A percentile compares a stretch with the other conserved stretches of the same genome.
Evolutionary conservation across 352 stramenopile species (phyloP).

Genomic region (Phytophthora sojae): DNA sequence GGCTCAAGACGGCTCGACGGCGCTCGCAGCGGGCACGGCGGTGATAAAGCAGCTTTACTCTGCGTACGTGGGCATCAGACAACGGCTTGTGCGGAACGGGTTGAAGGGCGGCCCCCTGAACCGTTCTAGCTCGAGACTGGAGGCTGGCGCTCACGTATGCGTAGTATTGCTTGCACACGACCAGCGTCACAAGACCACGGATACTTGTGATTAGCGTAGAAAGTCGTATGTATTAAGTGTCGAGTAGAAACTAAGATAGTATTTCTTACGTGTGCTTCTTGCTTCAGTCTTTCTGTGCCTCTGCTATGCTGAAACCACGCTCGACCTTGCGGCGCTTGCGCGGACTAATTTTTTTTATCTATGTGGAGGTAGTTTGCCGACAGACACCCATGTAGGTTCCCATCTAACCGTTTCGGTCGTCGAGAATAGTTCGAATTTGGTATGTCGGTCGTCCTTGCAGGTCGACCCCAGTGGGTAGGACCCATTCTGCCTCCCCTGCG

Average conservation of each 20-base stretch:
- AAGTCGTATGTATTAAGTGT: neutral
- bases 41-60: neutral
- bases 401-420: neutral
- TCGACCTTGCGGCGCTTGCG: neutral
- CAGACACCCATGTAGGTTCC: slow-evolving; percentile 2
- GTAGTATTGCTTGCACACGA: neutral
- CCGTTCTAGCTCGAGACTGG: neutral
- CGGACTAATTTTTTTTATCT: slow-evolving; percentile 1
- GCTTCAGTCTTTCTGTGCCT: neutral
- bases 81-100: neutral
- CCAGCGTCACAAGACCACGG: neutral
- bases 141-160: neutral
- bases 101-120: neutral
- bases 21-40: no score
- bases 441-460: neutral
- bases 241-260: neutral
- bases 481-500: slow-evolving; percentile 2
- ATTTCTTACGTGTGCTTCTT: neutral
- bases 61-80: neutral
- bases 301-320: neutral
- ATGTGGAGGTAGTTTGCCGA: neutral
- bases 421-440: neutral
- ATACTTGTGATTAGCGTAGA: neutral
- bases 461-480: neutral
- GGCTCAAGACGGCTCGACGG: no score